Base-by-base conservation (phyloP, 805 yeast species). In the Suhomyces prunicola region DNA sequence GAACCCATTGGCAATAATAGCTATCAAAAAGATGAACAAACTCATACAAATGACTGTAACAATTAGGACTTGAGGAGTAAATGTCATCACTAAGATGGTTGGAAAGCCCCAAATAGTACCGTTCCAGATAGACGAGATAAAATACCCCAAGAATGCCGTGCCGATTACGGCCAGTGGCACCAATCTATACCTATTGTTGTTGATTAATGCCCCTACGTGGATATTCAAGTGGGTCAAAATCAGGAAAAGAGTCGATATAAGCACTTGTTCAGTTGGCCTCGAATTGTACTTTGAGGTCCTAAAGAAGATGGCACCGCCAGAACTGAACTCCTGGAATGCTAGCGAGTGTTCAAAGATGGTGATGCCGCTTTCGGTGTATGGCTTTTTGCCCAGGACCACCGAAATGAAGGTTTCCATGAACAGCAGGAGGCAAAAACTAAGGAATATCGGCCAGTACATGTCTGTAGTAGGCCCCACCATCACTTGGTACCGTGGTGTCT, bases 331-430 rank as follows among this genome's bases (percentile, higher is more conserved):
- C 60, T 87, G 92, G 62, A 86, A 86, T 10, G 90, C 88, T 13
- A 87, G 65, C 4, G 93, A 86, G 60, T 84, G 86, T 65, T 88
- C 94, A 67, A 88, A 87, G 35, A 88, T 69, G 0, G 94, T 85
- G 57, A 87, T 72, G 0, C 90, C 90, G 13, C 85, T 79, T 52
- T 86, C 92, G 19, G 82, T 78, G 51, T 78, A 74, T 6, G 90
- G 87, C 44, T 72, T 72, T 40, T 56, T 57, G 8, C 88, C 88
- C 51, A 78, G 76, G 7, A 83, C 74, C 26, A 80, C 82, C 2
- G 87, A 74, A 8, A 83, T 72, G 60, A 87, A 84, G 0, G 90
- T 83, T 66, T 88, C 93, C 13, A 83, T 66, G 50, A 85, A 83
- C 61, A 84, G 85, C 60, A 84, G 82, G 23, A 79, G 64, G 63